Evolutionary conservation across 139 green algal species (phyloP), one percentile per base, ranked within the genome.

Genomic region (Chlamydomonas incerta): DNA sequence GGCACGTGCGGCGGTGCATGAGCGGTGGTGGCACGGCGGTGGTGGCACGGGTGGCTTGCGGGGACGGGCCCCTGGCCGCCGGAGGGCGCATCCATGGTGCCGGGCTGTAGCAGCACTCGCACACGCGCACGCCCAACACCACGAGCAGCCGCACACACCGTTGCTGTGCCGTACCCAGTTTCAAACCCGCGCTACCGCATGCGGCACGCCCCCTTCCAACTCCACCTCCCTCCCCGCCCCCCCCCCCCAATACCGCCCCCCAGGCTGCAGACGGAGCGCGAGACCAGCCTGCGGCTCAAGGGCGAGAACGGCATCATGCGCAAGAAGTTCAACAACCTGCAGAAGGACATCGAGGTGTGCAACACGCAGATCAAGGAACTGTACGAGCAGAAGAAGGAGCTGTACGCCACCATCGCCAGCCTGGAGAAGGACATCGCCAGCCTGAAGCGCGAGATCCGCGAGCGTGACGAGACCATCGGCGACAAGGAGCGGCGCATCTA

Each of bases 221-320:
- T 8, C 41, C 6, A 13, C 41, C 8, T 50, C 41, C 8, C 41
- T 5, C 41, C 41, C 8, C 41, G 41, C 41, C 41, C 41, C 41
- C 41, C 6, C 41, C 5, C 41, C 18, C 55, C 11, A 10, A 15
- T 21, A 1, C 13, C 33, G 1, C 67, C 33, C 20, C 34, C 67
- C 66, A 85, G 75, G 84, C 66, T 92, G 37, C 47, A 86, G 68
- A 68, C 72, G 2, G 95, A 98, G 92, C 74, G 90, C 10, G 93
- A 98, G 77, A 81, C 93, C 17, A 88, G 80, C 29, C 80, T 98
- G 85, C 83, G 93, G 47, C 90, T 98, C 50, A 97, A 98, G 91
- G 96, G 96, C 23, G 96, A 98, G 94, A 98, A 98, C 73, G 96
- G 96, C 55, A 97, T 98, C 91, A 97, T 98, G 95, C 94, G 94